phyloP scores from a whole-genome alignment of 2,329 filamentous ascomycete species.

The Septoria petroselini region DNA sequence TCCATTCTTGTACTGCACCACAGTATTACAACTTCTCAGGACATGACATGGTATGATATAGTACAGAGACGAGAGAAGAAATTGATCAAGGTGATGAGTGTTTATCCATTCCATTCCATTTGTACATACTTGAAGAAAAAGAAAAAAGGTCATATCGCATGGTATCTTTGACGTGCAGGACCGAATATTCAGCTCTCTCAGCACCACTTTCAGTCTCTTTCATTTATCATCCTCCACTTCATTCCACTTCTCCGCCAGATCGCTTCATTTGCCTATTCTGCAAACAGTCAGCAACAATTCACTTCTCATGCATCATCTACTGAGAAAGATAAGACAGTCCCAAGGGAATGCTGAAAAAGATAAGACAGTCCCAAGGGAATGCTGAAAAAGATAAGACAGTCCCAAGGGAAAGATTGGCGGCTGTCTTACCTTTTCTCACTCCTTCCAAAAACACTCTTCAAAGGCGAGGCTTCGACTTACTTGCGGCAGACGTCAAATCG shows the following conservation, averaged over 20 bases:
- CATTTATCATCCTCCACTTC: background rate
- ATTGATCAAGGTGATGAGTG: too few relatives aligned
- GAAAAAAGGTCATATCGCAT: background rate
- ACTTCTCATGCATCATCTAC: too few relatives aligned
- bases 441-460: too few relatives aligned
- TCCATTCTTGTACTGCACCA: too few relatives aligned
- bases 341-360: too few relatives aligned
- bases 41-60: too few relatives aligned
- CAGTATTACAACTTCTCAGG: too few relatives aligned
- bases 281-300: background rate
- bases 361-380: background rate
- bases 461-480: constrained; percentile 19
- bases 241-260: background rate
- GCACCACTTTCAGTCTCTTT: background rate
- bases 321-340: constrained; percentile 2
- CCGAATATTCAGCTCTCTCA: background rate
- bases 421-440: constrained; percentile 4
- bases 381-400: constrained; percentile 3
- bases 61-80: too few relatives aligned
- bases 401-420: background rate
- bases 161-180: background rate
- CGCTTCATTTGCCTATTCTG: background rate
- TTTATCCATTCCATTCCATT: too few relatives aligned
- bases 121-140: background rate
- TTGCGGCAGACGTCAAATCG: constrained; percentile 46